Conservation (phyloP, 371 early-diverging fungal genomes). For the Furculomyces boomerangus region DNA sequence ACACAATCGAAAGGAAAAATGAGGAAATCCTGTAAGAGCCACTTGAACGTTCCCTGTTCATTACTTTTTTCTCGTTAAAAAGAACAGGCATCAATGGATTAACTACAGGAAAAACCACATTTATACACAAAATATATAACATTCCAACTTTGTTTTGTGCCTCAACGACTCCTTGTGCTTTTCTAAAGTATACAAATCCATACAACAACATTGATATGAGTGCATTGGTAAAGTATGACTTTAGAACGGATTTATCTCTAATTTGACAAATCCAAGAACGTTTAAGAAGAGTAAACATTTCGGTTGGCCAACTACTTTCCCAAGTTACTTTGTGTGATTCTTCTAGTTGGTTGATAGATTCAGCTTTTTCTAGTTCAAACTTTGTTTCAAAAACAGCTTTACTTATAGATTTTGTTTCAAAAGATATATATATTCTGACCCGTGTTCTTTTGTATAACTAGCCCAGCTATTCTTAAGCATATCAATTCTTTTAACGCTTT, state of each 20-base stretch:
- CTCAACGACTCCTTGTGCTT: conserved; percentile 7
- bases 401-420: not conserved
- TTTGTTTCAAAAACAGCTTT: not conserved
- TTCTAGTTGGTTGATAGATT: not conserved
- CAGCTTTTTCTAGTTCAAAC: not conserved
- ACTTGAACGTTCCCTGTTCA: conserved; percentile 18
- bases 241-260: conserved; percentile 9
- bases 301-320: conserved; percentile 14
- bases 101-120: conserved; percentile 11
- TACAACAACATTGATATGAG: conserved; percentile 10
- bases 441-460: not conserved
- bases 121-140: conserved; percentile 12
- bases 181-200: conserved; percentile 23
- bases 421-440: not conserved
- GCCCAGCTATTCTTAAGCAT: conserved; percentile 10
- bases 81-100: conserved; percentile 16
- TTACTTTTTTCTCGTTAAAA: conserved; percentile 11
- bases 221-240: conserved; percentile 5
- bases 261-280: conserved; percentile 20
- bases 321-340: not conserved
- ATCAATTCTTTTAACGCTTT: conserved; percentile 13
- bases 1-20: conserved; percentile 11
- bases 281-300: conserved; percentile 8
- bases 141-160: conserved; percentile 22
- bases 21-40: conserved; percentile 21